Conservation (phyloP, 1,139 yeast species). For the Nakaseomyces uthaithaninus region DNA sequence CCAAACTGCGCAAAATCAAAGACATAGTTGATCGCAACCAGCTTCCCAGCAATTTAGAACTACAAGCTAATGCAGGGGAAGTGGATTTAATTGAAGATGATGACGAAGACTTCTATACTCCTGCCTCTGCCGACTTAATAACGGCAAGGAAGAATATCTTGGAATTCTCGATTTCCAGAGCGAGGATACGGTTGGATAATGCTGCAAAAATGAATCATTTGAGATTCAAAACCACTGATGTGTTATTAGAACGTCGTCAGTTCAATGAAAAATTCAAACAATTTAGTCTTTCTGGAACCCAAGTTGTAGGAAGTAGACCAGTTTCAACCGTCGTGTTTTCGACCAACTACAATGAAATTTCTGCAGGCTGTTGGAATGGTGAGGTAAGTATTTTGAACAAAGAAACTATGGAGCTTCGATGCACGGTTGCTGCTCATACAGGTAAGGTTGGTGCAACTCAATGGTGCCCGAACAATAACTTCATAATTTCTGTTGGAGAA, state of each 20-base stretch:
- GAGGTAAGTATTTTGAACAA: constrained; percentile 44
- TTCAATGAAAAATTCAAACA: constrained; percentile 36
- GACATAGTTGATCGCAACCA: constrained; percentile 8
- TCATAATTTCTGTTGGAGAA: constrained; percentile 51
- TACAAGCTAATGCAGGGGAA: constrained; percentile 15
- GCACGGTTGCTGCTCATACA: constrained; percentile 32
- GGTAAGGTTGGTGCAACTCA: constrained; percentile 68
- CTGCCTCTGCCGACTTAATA: constrained; percentile 56
- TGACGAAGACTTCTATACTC: constrained; percentile 79
- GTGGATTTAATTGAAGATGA: constrained; percentile 38
- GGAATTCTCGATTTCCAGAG: constrained; percentile 40
- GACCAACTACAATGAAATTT: constrained; percentile 34
- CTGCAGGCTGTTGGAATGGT: constrained; percentile 86
- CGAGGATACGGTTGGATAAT: constrained; percentile 37
- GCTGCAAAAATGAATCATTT: constrained; percentile 27
- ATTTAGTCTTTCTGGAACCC: constrained; percentile 56
- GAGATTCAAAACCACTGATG: constrained; percentile 24
- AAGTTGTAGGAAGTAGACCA: constrained; percentile 59
- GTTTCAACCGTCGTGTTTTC: constrained; percentile 52
- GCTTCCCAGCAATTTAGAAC: too few relatives aligned
- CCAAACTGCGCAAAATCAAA: constrained; percentile 18
- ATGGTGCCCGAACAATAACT: constrained; percentile 43
- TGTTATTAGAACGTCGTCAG: constrained; percentile 41
- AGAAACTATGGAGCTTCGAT: constrained; percentile 33
- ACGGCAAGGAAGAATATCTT: constrained; percentile 48